Percentiles rank a stretch among this genome's conserved stretches.
Evolutionary conservation across 2,329 filamentous ascomycete genomes (phyloP).

Genomic region (Chaetomiaceae sp.): DNA sequence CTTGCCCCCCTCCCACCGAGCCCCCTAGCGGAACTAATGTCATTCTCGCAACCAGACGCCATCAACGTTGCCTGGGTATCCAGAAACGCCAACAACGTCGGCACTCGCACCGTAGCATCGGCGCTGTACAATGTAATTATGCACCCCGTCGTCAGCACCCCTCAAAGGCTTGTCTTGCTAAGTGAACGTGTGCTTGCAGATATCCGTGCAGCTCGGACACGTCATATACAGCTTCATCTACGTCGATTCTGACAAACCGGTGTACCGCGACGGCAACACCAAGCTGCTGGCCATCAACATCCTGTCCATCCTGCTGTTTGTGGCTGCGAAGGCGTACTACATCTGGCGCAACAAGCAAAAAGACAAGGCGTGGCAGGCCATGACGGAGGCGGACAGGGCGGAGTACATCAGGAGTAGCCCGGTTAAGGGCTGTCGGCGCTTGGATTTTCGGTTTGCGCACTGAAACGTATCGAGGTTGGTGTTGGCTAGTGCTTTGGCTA

Average conservation of each 20-base stretch:
- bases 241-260: conserved; percentile 46
- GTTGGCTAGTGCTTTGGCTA: no score
- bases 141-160: not conserved
- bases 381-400: conserved; percentile 42
- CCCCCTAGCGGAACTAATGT: not conserved
- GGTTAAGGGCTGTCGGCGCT: conserved; percentile 38
- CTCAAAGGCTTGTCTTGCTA: not conserved
- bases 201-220: conserved; percentile 32
- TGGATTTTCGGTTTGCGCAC: conserved; percentile 39
- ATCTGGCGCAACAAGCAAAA: conserved; percentile 42
- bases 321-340: conserved; percentile 49
- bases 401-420: conserved; percentile 42
- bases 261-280: conserved; percentile 49
- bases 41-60: conserved; percentile 36
- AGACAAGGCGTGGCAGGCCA: conserved; percentile 41
- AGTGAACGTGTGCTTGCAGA: conserved; percentile 23
- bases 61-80: conserved; percentile 54
- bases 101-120: conserved; percentile 52
- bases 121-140: conserved; percentile 48
- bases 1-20: not conserved
- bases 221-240: conserved; percentile 42
- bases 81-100: conserved; percentile 53
- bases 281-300: conserved; percentile 45
- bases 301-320: conserved; percentile 44
- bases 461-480: no score